phyloP scores from a whole-genome alignment of 345 rosid genomes.

The Eucalyptus tenuipes region DNA sequence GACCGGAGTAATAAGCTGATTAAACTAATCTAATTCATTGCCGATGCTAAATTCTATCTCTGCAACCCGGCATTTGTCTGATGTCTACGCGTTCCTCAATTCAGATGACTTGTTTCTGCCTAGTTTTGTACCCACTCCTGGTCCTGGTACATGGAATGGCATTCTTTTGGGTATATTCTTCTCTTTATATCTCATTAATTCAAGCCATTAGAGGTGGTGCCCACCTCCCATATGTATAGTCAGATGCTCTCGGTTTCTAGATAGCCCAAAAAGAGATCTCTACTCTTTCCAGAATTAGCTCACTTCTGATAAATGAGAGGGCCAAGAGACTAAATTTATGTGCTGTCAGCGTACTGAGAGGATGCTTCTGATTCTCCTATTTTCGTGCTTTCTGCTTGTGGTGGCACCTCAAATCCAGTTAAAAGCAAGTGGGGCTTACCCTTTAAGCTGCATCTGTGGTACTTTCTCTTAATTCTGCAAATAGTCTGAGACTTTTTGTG shows the following conservation, averaged over 20 bases:
- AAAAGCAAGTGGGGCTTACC: not conserved
- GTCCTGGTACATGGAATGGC: not conserved
- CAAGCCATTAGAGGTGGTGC: no score
- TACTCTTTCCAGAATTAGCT: not conserved
- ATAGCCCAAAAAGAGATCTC: no score
- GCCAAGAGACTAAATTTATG: not conserved
- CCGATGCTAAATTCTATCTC: not conserved
- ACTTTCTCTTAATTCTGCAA: not conserved
- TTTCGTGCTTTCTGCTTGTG: not conserved
- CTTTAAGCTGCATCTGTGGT: not conserved
- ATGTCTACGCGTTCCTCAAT: not conserved
- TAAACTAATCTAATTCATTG: not conserved
- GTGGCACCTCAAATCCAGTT: not conserved
- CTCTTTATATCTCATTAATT: no score
- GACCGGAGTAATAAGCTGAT: not conserved
- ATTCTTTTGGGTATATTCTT: not conserved
- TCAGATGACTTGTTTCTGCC: not conserved
- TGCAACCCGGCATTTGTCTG: not conserved
- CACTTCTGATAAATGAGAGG: not conserved
- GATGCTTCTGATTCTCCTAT: not conserved
- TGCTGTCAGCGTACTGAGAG: conserved; percentile 4
- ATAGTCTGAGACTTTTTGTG: not conserved
- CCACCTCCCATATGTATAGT: no score
- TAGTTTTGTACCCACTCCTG: not conserved
- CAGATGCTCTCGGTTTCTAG: no score